These are phyloP conservation scores for Echium plantagineum DNA, from an alignment of 257 asterid genomes.

Conservation along the genomic window DNA sequence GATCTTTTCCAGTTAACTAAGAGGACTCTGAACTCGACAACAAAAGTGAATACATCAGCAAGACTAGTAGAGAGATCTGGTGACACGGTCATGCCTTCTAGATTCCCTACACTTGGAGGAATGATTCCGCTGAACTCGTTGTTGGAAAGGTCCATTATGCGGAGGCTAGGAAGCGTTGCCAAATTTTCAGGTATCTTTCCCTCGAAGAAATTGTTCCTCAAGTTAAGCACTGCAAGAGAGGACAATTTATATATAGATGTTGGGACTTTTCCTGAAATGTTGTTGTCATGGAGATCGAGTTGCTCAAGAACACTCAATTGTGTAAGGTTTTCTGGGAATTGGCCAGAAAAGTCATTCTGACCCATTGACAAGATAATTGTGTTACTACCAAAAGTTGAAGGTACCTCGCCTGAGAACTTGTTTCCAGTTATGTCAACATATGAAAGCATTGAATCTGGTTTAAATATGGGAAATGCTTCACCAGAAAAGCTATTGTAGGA, in stretches of 20 bases:
- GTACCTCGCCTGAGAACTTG: conserved; percentile 23
- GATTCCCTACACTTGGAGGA: conserved; percentile 13
- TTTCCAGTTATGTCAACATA: conserved; percentile 21
- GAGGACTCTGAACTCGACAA: conserved; percentile 8
- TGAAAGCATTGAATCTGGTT: conserved; percentile 13
- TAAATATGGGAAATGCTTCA: conserved; percentile 16
- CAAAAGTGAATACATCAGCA: conserved; percentile 4
- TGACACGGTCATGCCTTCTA: conserved; percentile 19
- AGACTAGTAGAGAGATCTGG: conserved; percentile 5
- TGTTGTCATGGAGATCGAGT: conserved; percentile 24
- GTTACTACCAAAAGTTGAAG: conserved; percentile 14
- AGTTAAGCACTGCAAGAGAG: conserved; percentile 14
- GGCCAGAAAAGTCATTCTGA: conserved; percentile 18
- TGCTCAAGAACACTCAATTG: conserved; percentile 17
- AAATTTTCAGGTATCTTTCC: conserved; percentile 17
- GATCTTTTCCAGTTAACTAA: conserved; percentile 24
- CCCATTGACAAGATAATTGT: conserved; percentile 22
- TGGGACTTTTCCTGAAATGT: conserved; percentile 16
- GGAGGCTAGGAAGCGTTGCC: conserved; percentile 17
- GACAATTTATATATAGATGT: conserved; percentile 11
- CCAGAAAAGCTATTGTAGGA: conserved; percentile 25
- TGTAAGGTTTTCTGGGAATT: conserved; percentile 18
- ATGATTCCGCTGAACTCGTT: conserved; percentile 19
- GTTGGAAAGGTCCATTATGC: conserved; percentile 18
- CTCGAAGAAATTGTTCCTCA: conserved; percentile 24